Conservation (phyloP, 768 basidiomycete genomes). For the Pluteus cervinus region DNA sequence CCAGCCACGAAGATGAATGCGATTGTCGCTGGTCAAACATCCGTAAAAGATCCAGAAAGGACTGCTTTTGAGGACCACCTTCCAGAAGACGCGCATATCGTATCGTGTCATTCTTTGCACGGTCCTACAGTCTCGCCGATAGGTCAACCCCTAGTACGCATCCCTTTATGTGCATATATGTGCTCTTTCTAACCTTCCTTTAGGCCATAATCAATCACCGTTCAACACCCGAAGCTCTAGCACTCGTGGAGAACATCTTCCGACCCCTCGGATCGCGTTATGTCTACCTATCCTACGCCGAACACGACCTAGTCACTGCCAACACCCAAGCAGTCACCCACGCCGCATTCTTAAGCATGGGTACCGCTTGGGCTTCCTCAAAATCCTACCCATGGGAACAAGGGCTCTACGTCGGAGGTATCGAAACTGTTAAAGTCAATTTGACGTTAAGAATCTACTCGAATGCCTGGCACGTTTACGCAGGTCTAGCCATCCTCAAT, state of each 20-base stretch:
- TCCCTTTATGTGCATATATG: too few relatives aligned
- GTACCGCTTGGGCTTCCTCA: conserved; percentile 85
- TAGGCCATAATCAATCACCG: conserved; percentile 90
- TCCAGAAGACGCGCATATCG: conserved; percentile 80
- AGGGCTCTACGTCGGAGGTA: conserved; percentile 91
- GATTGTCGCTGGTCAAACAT: conserved; percentile 93
- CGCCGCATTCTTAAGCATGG: conserved; percentile 98
- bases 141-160: conserved; percentile 82
- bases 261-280: conserved; percentile 75
- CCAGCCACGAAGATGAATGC: conserved; percentile 89
- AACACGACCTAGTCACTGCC: conserved; percentile 94
- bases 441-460: conserved; percentile 93
- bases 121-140: conserved; percentile 84
- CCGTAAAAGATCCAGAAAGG: conserved; percentile 92
- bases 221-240: conserved; percentile 64
- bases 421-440: conserved; percentile 98
- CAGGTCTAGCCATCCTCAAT: conserved; percentile 96
- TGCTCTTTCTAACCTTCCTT: background rate
- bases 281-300: conserved; percentile 92
- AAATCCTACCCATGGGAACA: conserved; percentile 91
- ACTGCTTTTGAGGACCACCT: conserved; percentile 85
- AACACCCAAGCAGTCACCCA: conserved; percentile 99
- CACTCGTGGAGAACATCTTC: conserved; percentile 78
- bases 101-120: conserved; percentile 93
- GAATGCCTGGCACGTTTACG: conserved; percentile 99